These are phyloP conservation scores for Leptomonas seymouri DNA, from an alignment of 208 protist species.

Conservation along the genomic window DNA sequence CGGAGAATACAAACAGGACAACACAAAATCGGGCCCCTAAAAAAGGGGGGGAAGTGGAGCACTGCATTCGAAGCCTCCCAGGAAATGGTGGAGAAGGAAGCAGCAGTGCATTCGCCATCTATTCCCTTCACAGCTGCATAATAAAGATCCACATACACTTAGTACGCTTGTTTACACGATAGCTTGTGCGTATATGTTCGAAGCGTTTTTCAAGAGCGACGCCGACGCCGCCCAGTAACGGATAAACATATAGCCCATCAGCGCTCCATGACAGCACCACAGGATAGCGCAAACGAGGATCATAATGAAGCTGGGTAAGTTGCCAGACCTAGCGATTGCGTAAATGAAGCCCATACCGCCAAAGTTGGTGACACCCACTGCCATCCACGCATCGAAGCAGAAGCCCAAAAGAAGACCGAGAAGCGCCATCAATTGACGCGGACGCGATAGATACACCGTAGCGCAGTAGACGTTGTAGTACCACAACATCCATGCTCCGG, in stretches of 20 bases:
- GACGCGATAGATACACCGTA: slow-evolving; percentile 34
- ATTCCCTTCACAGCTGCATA: not conserved
- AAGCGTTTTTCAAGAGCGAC: slow-evolving; percentile 27
- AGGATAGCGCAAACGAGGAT: slow-evolving; percentile 63
- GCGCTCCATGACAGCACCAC: slow-evolving; percentile 67
- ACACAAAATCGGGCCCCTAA: not conserved
- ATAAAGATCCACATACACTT: too few species aligned
- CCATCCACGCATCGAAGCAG: slow-evolving; percentile 83
- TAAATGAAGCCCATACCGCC: slow-evolving; percentile 83
- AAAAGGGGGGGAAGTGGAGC: slow-evolving; percentile 1
- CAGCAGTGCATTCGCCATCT: not conserved
- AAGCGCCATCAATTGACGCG: slow-evolving; percentile 54
- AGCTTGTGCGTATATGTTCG: slow-evolving; percentile 38
- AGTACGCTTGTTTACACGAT: slow-evolving; percentile 28
- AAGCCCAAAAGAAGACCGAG: slow-evolving; percentile 70
- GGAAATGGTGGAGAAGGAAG: not conserved
- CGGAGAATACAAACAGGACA: not conserved
- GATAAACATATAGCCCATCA: slow-evolving; percentile 56
- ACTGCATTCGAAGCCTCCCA: not conserved
- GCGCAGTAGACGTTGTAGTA: slow-evolving; percentile 85
- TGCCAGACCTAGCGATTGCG: slow-evolving; percentile 23
- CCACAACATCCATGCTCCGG: slow-evolving; percentile 81
- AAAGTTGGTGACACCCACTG: slow-evolving; percentile 64
- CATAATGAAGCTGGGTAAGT: slow-evolving; percentile 37
- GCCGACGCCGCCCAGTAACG: slow-evolving; percentile 51